Evolutionary conservation across 495 filamentous ascomycete genomes (phyloP).

Genomic region (Penicillium robsamsonii): DNA sequence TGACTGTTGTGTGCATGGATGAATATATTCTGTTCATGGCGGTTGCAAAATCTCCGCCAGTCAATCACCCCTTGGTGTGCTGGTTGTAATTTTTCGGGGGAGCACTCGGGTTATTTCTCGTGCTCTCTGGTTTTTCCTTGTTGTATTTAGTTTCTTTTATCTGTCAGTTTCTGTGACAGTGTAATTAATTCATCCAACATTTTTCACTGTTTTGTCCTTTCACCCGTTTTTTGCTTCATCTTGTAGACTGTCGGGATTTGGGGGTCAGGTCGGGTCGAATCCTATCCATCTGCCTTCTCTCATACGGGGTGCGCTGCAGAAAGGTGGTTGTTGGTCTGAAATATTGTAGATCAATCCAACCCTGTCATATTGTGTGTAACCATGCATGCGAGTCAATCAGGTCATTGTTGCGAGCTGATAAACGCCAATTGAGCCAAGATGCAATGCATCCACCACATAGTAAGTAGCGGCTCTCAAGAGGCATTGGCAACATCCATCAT

Average conservation of each 20-base stretch:
- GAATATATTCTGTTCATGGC: background rate
- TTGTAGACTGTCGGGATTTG: background rate
- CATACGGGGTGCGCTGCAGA: background rate
- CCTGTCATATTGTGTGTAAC: background rate
- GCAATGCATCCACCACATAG: background rate
- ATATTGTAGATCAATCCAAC: background rate
- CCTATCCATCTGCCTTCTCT: background rate
- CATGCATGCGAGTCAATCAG: background rate
- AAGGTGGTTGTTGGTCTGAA: background rate
- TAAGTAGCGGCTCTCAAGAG: background rate
- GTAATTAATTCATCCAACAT: constrained; percentile 24
- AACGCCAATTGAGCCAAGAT: background rate
- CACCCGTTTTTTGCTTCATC: background rate
- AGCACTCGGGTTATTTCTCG: constrained; percentile 6
- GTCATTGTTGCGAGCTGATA: background rate
- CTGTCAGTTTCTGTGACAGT: constrained; percentile 11
- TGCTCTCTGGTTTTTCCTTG: constrained; percentile 13
- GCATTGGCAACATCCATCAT: background rate
- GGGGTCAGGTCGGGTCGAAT: background rate
- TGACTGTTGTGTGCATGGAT: constrained; percentile 7
- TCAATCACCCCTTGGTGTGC: constrained; percentile 1
- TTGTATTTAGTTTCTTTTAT: constrained; percentile 22
- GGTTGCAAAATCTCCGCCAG: constrained; percentile 13
- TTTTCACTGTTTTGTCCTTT: constrained; percentile 10
- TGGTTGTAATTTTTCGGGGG: constrained; percentile 14